Evolutionary conservation across 345 rosid species (phyloP).

Genomic region (Gossypium raimondii): DNA sequence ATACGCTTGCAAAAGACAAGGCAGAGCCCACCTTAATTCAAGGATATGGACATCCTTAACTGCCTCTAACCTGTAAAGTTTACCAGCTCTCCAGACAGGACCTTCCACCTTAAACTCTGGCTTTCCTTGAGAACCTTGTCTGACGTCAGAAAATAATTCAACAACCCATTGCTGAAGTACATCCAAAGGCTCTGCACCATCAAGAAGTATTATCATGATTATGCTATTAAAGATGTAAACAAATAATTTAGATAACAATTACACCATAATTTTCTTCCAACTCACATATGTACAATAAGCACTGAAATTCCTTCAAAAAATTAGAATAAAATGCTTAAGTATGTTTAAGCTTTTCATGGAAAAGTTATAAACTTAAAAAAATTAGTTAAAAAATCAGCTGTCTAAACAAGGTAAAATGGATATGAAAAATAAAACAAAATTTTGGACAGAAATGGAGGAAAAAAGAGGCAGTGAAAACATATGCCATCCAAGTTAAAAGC

Average conservation of each 20-base stretch:
- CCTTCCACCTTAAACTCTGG: conserved; percentile 55
- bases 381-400: neutral
- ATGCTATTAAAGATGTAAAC: neutral
- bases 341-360: neutral
- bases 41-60: conserved; percentile 90
- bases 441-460: neutral
- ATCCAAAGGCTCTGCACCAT: conserved; percentile 81
- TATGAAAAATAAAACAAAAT: neutral
- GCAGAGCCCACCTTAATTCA: conserved; percentile 80
- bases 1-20: conserved; percentile 82
- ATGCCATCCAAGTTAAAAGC: neutral
- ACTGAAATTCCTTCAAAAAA: neutral
- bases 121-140: conserved; percentile 56
- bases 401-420: neutral
- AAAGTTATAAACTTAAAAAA: neutral
- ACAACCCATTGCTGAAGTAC: conserved; percentile 82
- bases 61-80: conserved; percentile 74
- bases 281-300: neutral
- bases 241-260: neutral
- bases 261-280: conserved; percentile 7
- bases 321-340: neutral
- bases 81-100: conserved; percentile 80
- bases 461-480: neutral
- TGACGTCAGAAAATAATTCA: conserved; percentile 65
- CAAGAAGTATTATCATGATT: conserved; percentile 2